Conservation (phyloP, 2,329 filamentous ascomycete genomes). For the Alternaria dauci region DNA sequence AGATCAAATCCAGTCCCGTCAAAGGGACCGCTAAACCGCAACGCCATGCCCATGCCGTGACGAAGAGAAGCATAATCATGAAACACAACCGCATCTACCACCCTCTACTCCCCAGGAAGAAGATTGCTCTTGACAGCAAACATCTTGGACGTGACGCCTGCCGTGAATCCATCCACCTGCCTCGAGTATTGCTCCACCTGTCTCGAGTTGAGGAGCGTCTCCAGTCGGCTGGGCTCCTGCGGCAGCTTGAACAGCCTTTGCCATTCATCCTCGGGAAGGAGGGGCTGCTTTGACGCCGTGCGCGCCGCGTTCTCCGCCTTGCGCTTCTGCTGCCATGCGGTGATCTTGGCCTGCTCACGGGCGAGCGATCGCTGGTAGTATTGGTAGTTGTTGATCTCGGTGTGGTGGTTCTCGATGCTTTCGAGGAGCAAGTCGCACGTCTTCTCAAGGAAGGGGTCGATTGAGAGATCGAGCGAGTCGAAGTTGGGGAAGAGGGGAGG, state of each 20-base stretch:
- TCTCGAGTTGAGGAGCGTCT: constrained; percentile 92
- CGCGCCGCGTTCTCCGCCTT: constrained; percentile 93
- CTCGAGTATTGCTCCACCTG: constrained; percentile 98
- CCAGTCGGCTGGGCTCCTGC: constrained; percentile 88
- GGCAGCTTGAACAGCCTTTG: constrained; percentile 98
- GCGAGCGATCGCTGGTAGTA: constrained; percentile 93
- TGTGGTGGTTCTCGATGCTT: constrained; percentile 97
- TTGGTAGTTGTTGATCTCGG: constrained; percentile 98
- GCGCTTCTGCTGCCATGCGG: constrained; percentile 94
- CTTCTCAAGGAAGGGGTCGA: constrained; percentile 98
- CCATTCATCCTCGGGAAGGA: constrained; percentile 96
- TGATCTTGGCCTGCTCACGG: constrained; percentile 95
- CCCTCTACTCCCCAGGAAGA: constrained; percentile 62
- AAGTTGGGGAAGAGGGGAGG: constrained; percentile 84
- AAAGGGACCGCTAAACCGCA: constrained; percentile 41
- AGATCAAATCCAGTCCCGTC: constrained; percentile 29
- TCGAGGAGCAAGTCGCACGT: constrained; percentile 96
- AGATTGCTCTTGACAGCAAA: constrained; percentile 85
- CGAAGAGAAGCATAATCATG: constrained; percentile 45
- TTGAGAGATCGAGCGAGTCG: constrained; percentile 87
- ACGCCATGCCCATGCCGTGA: constrained; percentile 52
- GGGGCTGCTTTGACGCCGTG: constrained; percentile 83
- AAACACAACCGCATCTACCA: constrained; percentile 30
- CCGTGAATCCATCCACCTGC: constrained; percentile 96
- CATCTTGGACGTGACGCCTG: constrained; percentile 94